Evolutionary conservation across 495 filamentous ascomycete genomes (phyloP).

Genomic region (Aspergillus taichungensis): DNA sequence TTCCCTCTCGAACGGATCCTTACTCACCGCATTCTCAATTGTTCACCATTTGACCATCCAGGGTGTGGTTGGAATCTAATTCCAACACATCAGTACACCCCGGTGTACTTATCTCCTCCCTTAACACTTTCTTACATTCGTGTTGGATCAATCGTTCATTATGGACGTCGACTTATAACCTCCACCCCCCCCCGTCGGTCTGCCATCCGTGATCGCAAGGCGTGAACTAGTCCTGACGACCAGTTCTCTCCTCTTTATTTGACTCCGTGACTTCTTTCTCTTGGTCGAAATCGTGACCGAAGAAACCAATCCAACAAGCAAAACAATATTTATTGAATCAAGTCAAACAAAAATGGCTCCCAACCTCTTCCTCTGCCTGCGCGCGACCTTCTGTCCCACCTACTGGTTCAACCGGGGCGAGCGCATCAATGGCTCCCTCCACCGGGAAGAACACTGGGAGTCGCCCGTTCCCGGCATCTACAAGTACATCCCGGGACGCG

Average conservation of each 20-base stretch:
- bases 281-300: background rate
- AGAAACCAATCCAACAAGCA: background rate
- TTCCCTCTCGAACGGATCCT: too few species aligned
- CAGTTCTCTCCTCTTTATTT: too few species aligned
- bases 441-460: constrained; percentile 39
- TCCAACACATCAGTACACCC: background rate
- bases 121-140: constrained; percentile 1
- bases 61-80: background rate
- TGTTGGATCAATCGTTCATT: constrained; percentile 9
- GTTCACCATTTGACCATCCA: too few species aligned
- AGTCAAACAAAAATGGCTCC: constrained; percentile 28
- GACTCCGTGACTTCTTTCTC: background rate
- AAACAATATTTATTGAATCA: background rate
- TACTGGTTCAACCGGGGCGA: constrained; percentile 39
- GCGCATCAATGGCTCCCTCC: constrained; percentile 27
- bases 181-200: background rate
- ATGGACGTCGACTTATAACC: constrained; percentile 34
- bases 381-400: constrained; percentile 30
- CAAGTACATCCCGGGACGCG: constrained; percentile 34
- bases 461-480: constrained; percentile 37
- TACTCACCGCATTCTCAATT: too few species aligned
- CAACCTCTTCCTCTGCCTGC: constrained; percentile 38
- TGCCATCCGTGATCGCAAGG: too few species aligned
- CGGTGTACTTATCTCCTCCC: constrained; percentile 8
- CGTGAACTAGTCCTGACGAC: too few species aligned